Evolutionary conservation across 2,329 filamentous ascomycete species (phyloP), one percentile per base, ranked within the genome.

Genomic region (Neofusicoccum parvum): DNA sequence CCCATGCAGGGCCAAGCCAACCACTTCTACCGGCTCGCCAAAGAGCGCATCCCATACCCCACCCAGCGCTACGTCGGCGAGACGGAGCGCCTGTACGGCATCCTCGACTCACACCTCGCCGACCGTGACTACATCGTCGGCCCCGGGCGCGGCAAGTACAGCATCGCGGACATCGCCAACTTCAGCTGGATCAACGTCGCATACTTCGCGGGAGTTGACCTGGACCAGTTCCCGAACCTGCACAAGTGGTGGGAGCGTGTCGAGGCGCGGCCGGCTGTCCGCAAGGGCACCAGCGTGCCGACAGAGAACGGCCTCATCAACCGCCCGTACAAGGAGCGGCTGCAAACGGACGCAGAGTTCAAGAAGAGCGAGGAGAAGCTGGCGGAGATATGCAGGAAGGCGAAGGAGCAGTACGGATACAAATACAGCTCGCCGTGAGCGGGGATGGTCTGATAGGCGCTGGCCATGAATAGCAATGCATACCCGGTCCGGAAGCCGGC

Each of bases 311-410:
- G 67, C 0, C 71, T 83, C 14, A 74, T 73, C 5, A 86, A 87
- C 69, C 77, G 72, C 0, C 66, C 70, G 2, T 75, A 83, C 62
- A 65, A 75, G 68, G 46, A 51, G 51, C 76, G 76, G 32, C 59
- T 85, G 65, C 78, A 80, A 71, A 76, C 81, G 3, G 81, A 86
- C 41, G 74, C 78, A 23, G 83, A 84, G 67, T 82, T 80, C 67
- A 81, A 77, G 71, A 76, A 82, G 74, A 78, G 80, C 71, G 78
- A 83, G 67, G 76, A 79, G 41, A 70, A 76, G 67, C 65, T 80
- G 23, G 69, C 68, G 64, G 74, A 78, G 50, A 62, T 77, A 54
- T 72, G 76, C 62, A 73, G 77, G 65, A 76, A 76, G 64, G 80
- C 80, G 10, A 81, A 82, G 71, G 76, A 81, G 69, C 72, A 82